A percentile compares a stretch with the other conserved stretches of the same genome.
These are phyloP conservation scores for Planoprotostelium fungivorum DNA, from an alignment of 78 protist species.

Conservation along the genomic window DNA sequence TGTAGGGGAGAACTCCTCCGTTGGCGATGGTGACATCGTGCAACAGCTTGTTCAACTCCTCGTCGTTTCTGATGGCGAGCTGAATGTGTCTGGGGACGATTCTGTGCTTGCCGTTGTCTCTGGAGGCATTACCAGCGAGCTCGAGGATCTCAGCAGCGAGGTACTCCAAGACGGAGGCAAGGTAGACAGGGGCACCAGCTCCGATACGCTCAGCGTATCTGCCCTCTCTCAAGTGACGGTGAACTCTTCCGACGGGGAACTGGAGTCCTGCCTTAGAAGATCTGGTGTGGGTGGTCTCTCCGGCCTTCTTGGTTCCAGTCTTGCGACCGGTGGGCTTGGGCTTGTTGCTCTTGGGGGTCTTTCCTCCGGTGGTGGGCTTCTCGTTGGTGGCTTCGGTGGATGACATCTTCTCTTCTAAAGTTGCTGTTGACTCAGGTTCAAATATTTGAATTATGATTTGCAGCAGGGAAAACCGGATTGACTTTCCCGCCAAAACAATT, in stretches of 20 bases:
- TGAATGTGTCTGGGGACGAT: conserved; percentile 95
- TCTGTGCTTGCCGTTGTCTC: conserved; percentile 84
- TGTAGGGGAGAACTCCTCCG: conserved; percentile 97
- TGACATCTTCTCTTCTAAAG: too few species aligned
- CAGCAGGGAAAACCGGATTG: background rate
- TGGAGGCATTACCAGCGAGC: conserved; percentile 93
- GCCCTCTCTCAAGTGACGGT: conserved; percentile 74
- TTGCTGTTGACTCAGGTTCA: too few species aligned
- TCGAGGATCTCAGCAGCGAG: conserved; percentile 94
- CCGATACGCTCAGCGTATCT: conserved; percentile 70
- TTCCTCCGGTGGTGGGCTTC: background rate
- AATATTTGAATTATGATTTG: background rate
- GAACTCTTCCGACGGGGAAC: conserved; percentile 91
- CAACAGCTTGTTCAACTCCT: conserved; percentile 92
- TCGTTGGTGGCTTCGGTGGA: background rate
- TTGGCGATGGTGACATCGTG: conserved; percentile 83
- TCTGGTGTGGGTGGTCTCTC: conserved; percentile 4
- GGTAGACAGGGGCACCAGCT: conserved; percentile 83
- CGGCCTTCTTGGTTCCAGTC: background rate
- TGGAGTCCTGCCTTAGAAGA: conserved; percentile 73
- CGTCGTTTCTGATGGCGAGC: conserved; percentile 94
- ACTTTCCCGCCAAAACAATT: background rate
- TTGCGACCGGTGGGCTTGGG: too few species aligned
- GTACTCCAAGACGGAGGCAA: conserved; percentile 97
- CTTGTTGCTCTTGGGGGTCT: conserved; percentile 2